Base-by-base conservation (phyloP, 208 protist species). In the Leishmania arabica region DNA sequence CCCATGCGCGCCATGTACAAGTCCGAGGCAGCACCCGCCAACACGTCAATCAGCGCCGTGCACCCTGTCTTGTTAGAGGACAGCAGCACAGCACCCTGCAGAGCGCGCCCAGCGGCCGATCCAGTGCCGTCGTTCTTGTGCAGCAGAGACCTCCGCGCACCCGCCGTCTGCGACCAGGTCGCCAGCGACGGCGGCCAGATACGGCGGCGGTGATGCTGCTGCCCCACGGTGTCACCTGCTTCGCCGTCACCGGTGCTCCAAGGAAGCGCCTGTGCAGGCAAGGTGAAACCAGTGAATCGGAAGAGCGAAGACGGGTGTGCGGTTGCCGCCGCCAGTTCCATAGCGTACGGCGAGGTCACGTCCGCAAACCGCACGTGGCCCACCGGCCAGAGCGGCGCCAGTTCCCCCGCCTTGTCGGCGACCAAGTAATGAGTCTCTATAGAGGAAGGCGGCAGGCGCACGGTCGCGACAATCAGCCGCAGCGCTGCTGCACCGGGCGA, bases 351-450 rank as follows among this genome's bases (percentile, higher is more conserved):
- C 31, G 69, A 34, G 17, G 90, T 88, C 34, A 93, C 64, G 58
- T 95, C 90, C 60, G 90, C 82, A 37, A 90, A 91, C 69, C 90
- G 86, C 5, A 89, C 84, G 37, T 91, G 85, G 11, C 92, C 92
- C 24, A 90, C 76, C 21, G 82, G 85, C 88, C 90, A 91, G 17
- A 86, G 72, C 45, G 74, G 71, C 42, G 81, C 60, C 3, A 85
- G 75, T 37, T 71, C 75, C 53, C 75, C 76, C 17, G 75, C 78
- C 60, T 64, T 69, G 66, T 77, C 80, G 49, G 77, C 79, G 21
- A 84, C 77, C n/a, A 80, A 75, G 60, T 54, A 40, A 62, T 31
- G 78, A 17, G 53, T 31, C 31, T 92, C 89, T 40, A 92, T 69
- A 31, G 82, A 37, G 27, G 87, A 88, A 62, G 91, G 86, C 7